Percentiles rank a stretch among this genome's conserved stretches.
phyloP scores from a whole-genome alignment of 306 rosid species.

The Malus fusca region DNA sequence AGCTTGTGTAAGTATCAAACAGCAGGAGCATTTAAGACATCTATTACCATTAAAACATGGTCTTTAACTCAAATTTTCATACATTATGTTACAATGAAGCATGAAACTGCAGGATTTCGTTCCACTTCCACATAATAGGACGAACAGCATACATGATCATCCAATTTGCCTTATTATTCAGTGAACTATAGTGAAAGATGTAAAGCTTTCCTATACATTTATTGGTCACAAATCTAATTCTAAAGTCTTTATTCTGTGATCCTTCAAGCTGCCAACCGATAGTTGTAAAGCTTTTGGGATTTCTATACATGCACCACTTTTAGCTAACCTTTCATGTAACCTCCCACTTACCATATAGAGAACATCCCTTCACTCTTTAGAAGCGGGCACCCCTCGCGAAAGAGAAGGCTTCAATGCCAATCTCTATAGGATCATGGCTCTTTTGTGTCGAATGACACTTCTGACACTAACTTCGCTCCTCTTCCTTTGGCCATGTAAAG shows the following conservation, averaged over 20 bases:
- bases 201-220: neutral
- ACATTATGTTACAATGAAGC: neutral
- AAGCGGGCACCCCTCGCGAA: neutral
- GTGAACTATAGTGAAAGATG: neutral
- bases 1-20: neutral
- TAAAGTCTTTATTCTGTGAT: neutral
- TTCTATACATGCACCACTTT: neutral
- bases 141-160: neutral
- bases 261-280: neutral
- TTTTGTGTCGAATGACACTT: conserved; percentile 43
- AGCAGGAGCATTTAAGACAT: neutral
- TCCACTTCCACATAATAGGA: neutral
- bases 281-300: neutral
- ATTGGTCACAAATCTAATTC: neutral
- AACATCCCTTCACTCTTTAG: neutral
- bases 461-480: conserved; percentile 79
- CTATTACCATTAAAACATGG: neutral
- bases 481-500: conserved; percentile 79
- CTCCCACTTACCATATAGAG: neutral
- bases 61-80: neutral
- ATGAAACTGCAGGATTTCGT: neutral
- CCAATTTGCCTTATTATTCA: neutral
- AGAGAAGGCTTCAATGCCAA: neutral
- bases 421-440: neutral
- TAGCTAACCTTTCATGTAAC: neutral